Evolutionary conservation across 1,284 basidiomycete genomes (phyloP), one percentile per base, ranked within the genome.

Genomic region (Peniophora sp.): DNA sequence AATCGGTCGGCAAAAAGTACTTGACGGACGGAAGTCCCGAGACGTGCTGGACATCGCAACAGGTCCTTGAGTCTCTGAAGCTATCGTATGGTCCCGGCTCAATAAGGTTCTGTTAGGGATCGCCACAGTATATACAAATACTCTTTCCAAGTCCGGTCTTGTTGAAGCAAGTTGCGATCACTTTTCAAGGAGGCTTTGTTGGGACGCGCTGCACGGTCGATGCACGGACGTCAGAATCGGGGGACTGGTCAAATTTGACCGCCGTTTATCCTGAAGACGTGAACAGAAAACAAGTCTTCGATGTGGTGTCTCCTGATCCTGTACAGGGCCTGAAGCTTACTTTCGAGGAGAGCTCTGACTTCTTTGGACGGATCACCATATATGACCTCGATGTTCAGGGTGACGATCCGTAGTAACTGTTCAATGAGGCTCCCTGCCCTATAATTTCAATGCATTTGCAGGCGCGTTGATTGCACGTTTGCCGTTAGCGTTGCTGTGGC

Each of bases 131-230:
- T 58, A 75, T 90, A 54, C 84, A 87, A 50, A 64, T 89, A 22
- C 64, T 64, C 2, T 90, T 89, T 57, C 49, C 71, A 3, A 58
- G 66, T 3, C 72, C 68, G 39, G 77, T 85, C 18, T 58, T 73
- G 34, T 85, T 84, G 1, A 73, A 65, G 55, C 71, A 66, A 22
- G 57, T 89, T 12, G 69, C 68, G n/a, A 55, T 89, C 54, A 88
- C 83, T 1, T 91, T 91, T 60, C 88, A 91, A 71, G 88, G 88
- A 15, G 88, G 88, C 2, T 91, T 91, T 62, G 88, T 84, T 0
- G 87, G 85, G 9, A 83, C 74, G 12, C 67, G 73, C 44, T 88
- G 85, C 59, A 59, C 68, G 2, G 58, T 90, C 5, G 68, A 78
- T 32, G 61, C 73, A 39, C 62, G 66, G 35, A 52, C 61, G 37